Evolutionary conservation across 441 rosid genomes (phyloP), one percentile per base, ranked within the genome.

Genomic region (Aleurites moluccanus): DNA sequence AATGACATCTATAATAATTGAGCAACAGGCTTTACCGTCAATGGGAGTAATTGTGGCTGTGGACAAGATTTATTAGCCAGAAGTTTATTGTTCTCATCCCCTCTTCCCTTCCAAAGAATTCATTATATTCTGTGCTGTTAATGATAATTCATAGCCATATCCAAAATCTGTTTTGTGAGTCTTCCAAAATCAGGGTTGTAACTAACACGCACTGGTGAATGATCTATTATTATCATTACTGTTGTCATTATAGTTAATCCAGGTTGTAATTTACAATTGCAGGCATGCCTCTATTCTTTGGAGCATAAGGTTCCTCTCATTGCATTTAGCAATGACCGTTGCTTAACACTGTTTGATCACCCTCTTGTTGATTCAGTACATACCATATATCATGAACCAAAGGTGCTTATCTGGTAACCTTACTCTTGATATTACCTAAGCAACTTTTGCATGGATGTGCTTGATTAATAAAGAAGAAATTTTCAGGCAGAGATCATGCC

Each of bases 401-500:
- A 96, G 97, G 98, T 92, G 75, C 20, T 62, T 38, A 20, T 73
- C 78, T 52, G 15, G 38, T 66, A 42, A 56, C 30, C 52, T 6
- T 76, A 69, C 59, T 78, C 61, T 79, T 76, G 25, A 21, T 72
- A 49, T 72, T 74, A 18, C 66, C 42, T 30, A 25, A 47, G 35
- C 23, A 64, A 80, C 67, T 62, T 75, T 52, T 76, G 63, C 71
- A 33, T 65, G 33, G 14, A 50, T 81, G 25, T 21, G 53, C 56
- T 20, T 76, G 70, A 67, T 78, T 63, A 57, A 52, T 38, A 8
- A 62, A 60, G 53, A 47, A 71, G 67, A 60, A 77, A 62, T 33
- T 53, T 74, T 79, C 87, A 96, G 99, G 99, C 98, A 0, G 97
- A 92, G 84, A 77, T 92, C 86, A 87, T 92, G 86, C 85, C 92